These are phyloP conservation scores for Cupressus sempervirens DNA, from an alignment of 75 land plant genomes.

Conservation along the genomic window DNA sequence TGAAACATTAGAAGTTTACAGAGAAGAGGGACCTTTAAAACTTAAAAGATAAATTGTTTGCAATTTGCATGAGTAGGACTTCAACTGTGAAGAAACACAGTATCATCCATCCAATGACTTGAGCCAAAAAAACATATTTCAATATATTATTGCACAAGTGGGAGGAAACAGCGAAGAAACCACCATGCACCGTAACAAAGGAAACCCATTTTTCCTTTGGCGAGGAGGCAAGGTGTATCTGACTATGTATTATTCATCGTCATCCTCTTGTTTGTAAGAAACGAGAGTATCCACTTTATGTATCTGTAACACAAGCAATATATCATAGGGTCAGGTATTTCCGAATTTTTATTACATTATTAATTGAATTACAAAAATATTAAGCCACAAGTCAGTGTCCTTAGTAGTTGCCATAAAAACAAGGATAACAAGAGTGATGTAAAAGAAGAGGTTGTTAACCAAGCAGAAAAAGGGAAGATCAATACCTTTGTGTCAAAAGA, in stretches of 20 bases:
- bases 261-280: constrained; percentile 73
- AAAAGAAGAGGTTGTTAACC: not conserved
- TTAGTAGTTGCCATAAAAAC: not conserved
- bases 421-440: not conserved
- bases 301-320: constrained; percentile 40
- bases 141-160: not conserved
- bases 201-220: not conserved
- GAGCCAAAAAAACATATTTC: not conserved
- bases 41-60: not conserved
- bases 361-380: not conserved
- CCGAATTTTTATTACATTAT: not conserved
- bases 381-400: not conserved
- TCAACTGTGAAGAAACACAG: not conserved
- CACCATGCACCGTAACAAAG: not conserved
- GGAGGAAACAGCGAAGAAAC: not conserved
- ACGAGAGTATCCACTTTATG: constrained; percentile 85
- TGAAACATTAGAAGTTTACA: not conserved
- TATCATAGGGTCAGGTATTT: not conserved
- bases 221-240: not conserved
- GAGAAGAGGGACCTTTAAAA: too few species aligned
- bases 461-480: not conserved
- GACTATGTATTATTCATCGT: constrained; percentile 29
- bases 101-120: not conserved
- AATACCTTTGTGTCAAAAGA: not conserved
- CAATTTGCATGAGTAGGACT: not conserved